Evolutionary conservation across 2,329 filamentous ascomycete genomes (phyloP).

Genomic region (Sphaceloma murrayae): DNA sequence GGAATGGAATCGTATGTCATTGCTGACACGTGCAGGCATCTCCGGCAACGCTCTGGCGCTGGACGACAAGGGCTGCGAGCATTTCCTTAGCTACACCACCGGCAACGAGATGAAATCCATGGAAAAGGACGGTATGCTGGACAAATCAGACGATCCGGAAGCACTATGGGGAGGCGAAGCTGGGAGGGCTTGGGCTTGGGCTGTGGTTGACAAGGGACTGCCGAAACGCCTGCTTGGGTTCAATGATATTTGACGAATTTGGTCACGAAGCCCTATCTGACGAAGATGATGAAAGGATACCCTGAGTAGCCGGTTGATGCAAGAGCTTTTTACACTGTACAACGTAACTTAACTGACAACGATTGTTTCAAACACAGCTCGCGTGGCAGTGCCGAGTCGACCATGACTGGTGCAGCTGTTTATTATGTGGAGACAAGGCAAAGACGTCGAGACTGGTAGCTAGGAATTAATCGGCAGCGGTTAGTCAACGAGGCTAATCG

Average conservation of each 20-base stretch:
- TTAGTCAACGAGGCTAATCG: constrained; percentile 6
- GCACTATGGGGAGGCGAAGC: constrained; percentile 39
- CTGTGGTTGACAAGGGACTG: constrained; percentile 35
- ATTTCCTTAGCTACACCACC: constrained; percentile 51
- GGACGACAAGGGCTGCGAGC: constrained; percentile 41
- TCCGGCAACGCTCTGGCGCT: constrained; percentile 54
- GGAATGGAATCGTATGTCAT: not conserved
- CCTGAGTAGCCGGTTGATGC: constrained; percentile 3
- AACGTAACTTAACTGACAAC: constrained; percentile 13
- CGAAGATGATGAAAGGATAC: constrained; percentile 4
- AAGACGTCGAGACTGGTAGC: constrained; percentile 13
- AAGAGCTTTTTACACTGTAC: too few relatives aligned
- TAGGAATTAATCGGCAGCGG: too few relatives aligned
- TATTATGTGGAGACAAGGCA: not conserved
- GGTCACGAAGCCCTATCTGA: constrained; percentile 12
- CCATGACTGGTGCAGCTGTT: constrained; percentile 2
- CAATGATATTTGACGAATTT: constrained; percentile 38
- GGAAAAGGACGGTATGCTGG: constrained; percentile 43
- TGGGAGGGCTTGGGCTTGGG: constrained; percentile 37
- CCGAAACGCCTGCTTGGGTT: constrained; percentile 41
- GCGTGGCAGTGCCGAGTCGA: not conserved
- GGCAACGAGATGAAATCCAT: constrained; percentile 47
- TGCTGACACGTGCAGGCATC: constrained; percentile 34
- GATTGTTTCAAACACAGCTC: constrained; percentile 2
- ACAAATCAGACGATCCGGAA: constrained; percentile 42